Base-by-base conservation (phyloP, 129 eudicot genomes). In the Flaveria robusta region DNA sequence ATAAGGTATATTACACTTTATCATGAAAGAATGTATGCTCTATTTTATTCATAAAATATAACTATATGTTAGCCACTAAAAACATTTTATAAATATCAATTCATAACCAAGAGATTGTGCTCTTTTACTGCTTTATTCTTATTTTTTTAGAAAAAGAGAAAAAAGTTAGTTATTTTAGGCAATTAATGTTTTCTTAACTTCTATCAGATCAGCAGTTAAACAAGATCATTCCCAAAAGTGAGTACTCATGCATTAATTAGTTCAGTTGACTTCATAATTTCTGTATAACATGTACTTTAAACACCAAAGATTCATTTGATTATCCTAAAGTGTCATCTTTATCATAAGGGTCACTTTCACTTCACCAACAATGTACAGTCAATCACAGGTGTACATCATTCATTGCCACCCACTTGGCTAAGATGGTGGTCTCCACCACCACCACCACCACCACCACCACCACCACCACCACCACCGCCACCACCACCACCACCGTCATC, bases 271-370 rank as follows among this genome's bases (percentile, higher is more conserved):
- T 9, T 42, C 59, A 55, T 55, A 13, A 68, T 52, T 55, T 63
- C 10, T 52, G 26, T 18, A 55, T 42, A 55, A 41, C 69, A 68
- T 68, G 39, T 68, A 54, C 77, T 37, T 45, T 60, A 42, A 59
- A 26, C 67, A 55, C 23, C 68, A 68, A 46, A 54, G 45, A 77
- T 42, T 60, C 66, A 60, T 64, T 29, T 77, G 22, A 41, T 77
- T 43, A 27, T 62, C 50, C 71, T 43, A n/a, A 68, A 69, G 24
- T 22, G 46, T 56, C 16, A 56, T n/a, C 41, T 68, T 51, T 14
- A 51, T 20, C 20, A 39, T 41, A 31, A 29, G 16, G 39, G 56
- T 59, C n/a, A 47, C 79, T 46, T 26, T 20, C 64, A 50, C 9
- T 34, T 63, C 64, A 65, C 73, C 71, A 45, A n/a, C 64, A 56